phyloP scores from a whole-genome alignment of 2,329 filamentous ascomycete species.

The Gaeumannomyces tritici region DNA sequence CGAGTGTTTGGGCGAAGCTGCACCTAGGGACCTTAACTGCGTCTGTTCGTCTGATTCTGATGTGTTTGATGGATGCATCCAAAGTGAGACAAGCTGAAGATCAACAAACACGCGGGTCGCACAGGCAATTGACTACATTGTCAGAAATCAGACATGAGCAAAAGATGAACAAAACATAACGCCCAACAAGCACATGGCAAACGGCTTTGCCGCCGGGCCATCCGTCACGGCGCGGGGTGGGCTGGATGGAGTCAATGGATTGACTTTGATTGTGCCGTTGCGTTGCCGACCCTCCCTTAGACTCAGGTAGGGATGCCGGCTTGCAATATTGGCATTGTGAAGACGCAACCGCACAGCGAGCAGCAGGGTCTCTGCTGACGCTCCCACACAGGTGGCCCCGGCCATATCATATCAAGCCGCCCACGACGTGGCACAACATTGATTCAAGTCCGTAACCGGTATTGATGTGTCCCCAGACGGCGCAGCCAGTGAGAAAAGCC shows the following conservation, averaged over 20 bases:
- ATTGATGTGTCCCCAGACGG: neutral
- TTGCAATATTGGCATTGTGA: neutral
- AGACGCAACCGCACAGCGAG: neutral
- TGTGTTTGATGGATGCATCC: neutral
- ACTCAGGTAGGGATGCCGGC: neutral
- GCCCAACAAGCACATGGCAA: neutral
- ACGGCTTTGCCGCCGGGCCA: neutral
- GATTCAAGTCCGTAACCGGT: neutral
- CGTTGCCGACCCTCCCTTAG: neutral
- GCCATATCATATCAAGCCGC: neutral
- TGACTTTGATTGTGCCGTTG: neutral
- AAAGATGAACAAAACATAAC: neutral
- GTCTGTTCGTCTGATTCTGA: no score
- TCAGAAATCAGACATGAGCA: no score
- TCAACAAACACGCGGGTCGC: neutral
- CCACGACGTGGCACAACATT: neutral
- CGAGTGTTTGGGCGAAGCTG: neutral
- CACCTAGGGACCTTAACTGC: no score
- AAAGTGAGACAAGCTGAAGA: neutral
- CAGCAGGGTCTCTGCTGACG: neutral
- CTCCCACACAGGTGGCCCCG: neutral
- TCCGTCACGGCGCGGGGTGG: neutral
- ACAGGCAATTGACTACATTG: neutral
- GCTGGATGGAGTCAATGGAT: neutral
- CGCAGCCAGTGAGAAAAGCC: neutral